These are phyloP conservation scores for Setaria italica DNA, from an alignment of 202 grass and related monocot species.

Conservation along the genomic window DNA sequence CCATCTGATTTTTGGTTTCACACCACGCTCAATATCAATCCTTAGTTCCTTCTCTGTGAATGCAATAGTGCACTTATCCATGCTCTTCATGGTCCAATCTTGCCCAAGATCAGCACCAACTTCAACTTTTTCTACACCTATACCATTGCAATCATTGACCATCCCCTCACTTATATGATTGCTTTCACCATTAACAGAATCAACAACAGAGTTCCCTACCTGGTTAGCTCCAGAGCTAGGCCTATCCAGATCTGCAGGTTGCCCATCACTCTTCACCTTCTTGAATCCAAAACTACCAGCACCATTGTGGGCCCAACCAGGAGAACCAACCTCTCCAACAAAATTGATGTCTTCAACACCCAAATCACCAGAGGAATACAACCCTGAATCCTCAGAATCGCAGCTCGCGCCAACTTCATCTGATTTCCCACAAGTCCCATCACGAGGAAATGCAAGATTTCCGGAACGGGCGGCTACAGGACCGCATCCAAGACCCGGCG, in stretches of 20 bases:
- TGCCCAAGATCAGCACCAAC: constrained; percentile 25
- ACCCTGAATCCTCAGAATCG: not conserved
- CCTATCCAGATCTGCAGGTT: not conserved
- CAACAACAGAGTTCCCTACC: constrained; percentile 9
- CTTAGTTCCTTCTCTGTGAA: constrained; percentile 62
- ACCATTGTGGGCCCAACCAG: not conserved
- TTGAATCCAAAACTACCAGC: constrained; percentile 1
- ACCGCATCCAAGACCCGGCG: constrained; percentile 22
- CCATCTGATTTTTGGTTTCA: constrained; percentile 86
- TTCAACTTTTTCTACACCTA: constrained; percentile 26
- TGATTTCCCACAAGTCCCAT: not conserved
- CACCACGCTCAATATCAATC: constrained; percentile 68
- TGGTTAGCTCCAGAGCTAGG: constrained; percentile 1
- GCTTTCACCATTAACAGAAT: not conserved
- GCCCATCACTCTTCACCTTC: not conserved
- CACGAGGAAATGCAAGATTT: not conserved
- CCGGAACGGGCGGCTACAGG: not conserved
- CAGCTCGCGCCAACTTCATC: not conserved
- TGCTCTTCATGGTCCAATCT: constrained; percentile 46
- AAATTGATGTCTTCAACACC: not conserved
- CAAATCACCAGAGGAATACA: not conserved
- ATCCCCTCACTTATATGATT: not conserved
- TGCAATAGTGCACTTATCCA: constrained; percentile 65
- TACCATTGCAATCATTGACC: not conserved
- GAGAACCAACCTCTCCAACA: constrained; percentile 1